Conservation (phyloP, 352 stramenopile species). For the Phytophthora foliorum region DNA sequence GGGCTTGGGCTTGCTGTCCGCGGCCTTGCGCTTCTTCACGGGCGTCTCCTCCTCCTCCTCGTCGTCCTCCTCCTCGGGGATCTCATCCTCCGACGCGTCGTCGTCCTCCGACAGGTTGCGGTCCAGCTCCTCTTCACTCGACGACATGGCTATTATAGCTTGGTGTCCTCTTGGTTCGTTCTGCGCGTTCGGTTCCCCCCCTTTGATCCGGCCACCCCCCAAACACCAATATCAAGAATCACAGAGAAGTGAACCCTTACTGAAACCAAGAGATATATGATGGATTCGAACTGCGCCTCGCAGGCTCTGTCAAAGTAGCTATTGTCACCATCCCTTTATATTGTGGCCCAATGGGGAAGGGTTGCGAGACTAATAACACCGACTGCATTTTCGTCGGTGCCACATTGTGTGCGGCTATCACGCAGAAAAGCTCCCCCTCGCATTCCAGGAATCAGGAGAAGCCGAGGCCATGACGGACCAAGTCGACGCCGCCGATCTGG, state of each 20-base stretch:
- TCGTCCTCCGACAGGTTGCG: conserved; percentile 87
- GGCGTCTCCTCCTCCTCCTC: conserved; percentile 63
- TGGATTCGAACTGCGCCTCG: background rate
- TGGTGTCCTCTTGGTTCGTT: conserved; percentile 30
- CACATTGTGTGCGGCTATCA: conserved; percentile 16
- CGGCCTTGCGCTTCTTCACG: conserved; percentile 83
- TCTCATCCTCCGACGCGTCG: conserved; percentile 79
- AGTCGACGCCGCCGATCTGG: conserved; percentile 29
- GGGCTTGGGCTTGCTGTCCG: conserved; percentile 73
- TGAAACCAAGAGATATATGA: background rate
- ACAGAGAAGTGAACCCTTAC: background rate
- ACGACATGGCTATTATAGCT: conserved; percentile 70
- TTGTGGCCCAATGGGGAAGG: conserved; percentile 6
- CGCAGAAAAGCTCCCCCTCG: conserved; percentile 40
- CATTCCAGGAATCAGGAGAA: conserved; percentile 44
- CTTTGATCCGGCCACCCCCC: conserved; percentile 7
- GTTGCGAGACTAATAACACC: conserved; percentile 10
- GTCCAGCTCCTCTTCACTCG: conserved; percentile 87
- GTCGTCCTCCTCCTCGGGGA: conserved; percentile 79
- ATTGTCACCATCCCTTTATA: background rate
- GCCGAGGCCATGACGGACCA: conserved; percentile 36
- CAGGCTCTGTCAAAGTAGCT: background rate
- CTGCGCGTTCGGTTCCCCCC: conserved; percentile 30
- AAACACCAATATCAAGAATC: conserved; percentile 24
- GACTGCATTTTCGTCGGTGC: conserved; percentile 3